Evolutionary conservation across 1,284 basidiomycete genomes (phyloP), one percentile per base, ranked within the genome.

Genomic region (Malassezia sp.): DNA sequence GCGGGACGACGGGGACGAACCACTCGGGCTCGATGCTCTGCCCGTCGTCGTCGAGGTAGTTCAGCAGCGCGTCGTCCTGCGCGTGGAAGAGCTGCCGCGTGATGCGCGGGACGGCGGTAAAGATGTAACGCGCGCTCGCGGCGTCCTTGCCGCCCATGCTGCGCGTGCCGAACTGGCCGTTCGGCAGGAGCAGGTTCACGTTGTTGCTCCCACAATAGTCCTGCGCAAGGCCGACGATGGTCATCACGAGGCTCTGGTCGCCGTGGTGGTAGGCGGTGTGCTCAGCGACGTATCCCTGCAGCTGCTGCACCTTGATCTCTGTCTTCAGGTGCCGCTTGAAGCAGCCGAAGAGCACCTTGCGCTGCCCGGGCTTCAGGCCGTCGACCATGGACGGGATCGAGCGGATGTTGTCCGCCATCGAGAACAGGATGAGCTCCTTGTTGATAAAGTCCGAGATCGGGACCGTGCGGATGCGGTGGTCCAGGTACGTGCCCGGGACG

Each of bases 381-480:
- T 97, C 93, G 5, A 83, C 82, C 12, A 88, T 79, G 7, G 59
- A 63, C 1, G 1, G 85, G 88, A 15, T 93, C 86, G 59, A 97
- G 90, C 15, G 91, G 90, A 61, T 88, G 86, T 61, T 96, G 71
- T 99, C 93, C 4, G 93, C 93, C 88, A 97, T 96, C 2, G 91
- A 97, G 78, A 97, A 99, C 22, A 96, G 77, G 56, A 99, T 96
- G 36, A 99, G 76, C 71, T 99, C 93, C 73, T 82, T 88, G 76
- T 99, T 96, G 75, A 99, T 90, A 70, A 99, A 99, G 67, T 99
- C 90, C 2, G 82, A 78, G 66, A 83, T 84, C 0, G 86, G 81
- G 48, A 99, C 84, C 63, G 86, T 80, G 42, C 83, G 79, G 37
- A 85, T 78, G 54, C 82, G 81, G 72, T 97, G 91, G 71, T 97